Base-by-base conservation (phyloP, 1,284 basidiomycete genomes). In the Inonotus hispidus region DNA sequence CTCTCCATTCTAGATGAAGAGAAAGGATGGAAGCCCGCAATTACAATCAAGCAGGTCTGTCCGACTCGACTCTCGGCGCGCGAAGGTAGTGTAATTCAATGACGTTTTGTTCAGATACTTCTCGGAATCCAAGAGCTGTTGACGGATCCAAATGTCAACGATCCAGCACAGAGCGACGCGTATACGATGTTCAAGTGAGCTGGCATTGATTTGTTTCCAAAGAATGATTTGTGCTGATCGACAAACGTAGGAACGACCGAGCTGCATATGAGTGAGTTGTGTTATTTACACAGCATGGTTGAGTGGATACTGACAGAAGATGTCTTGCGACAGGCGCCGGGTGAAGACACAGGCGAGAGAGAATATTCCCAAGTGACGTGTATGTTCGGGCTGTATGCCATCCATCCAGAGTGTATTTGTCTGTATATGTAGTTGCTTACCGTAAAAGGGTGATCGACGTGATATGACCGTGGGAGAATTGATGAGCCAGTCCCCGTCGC, bases 1-100 rank as follows among this genome's bases (percentile, higher is more conserved):
- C 81, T 99, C 23, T 98, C 95, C 14, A 99, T 99, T 71, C 77
- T 99, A 43, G 96, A 99, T 72, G 97, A 99, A 73, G 97, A 99
- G 75, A 99, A 99, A 75, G 90, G 88, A 4, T 99, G 97, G 97
- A 98, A 98, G 73, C 95, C 97, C 10, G 92, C 95, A 1, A 98
- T 99, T 69, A 99, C 95, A 1, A 94, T 99, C 76, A 99, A 99
- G 74, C 95, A 98, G 82, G 95, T 92, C 43, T 50, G 82, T 70
- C 32, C 13, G 29, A 10, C 13, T 38, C 13, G 29, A 10, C 13
- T 38, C 45, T 11, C 27, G 25, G 5, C 41, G 11, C n/a, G 52
- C 35, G 10, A 32, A 53, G 39, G 63, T 37, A 60, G 49, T 39
- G 11, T 56, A 35, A 43, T 46, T 29, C 37, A 59, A 54, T 45